Percentiles rank a stretch among this genome's conserved stretches.
These are phyloP conservation scores for Russula sp. DNA, from an alignment of 768 basidiomycete genomes.

Conservation along the genomic window DNA sequence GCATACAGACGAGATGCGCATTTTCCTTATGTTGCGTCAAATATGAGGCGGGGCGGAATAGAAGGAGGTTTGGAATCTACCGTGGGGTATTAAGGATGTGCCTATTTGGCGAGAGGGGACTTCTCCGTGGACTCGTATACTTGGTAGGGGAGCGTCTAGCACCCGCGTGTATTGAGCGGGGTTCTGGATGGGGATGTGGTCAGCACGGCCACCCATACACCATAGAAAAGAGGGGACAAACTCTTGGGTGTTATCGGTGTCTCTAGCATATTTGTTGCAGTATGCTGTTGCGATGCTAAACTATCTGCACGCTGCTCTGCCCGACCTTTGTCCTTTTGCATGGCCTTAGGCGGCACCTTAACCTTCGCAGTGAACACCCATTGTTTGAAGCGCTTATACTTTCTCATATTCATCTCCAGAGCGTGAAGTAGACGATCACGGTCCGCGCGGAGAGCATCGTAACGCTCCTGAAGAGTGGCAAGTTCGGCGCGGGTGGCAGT, in stretches of 20 bases:
- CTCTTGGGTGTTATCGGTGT: constrained; percentile 12
- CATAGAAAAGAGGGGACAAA: background rate
- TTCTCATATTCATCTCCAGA: constrained; percentile 1
- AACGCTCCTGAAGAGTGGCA: constrained; percentile 8
- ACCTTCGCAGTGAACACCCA: constrained; percentile 1
- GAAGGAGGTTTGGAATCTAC: background rate
- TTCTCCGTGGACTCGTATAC: background rate
- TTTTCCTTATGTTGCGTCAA: constrained; percentile 7
- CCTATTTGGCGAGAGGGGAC: background rate
- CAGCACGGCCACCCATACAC: background rate
- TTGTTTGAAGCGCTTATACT: constrained; percentile 18
- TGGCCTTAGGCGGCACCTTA: background rate
- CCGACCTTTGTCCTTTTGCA: background rate
- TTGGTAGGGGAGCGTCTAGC: background rate
- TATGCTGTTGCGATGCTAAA: background rate
- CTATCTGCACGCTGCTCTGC: background rate
- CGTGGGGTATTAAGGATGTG: constrained; percentile 11
- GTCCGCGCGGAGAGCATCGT: constrained; percentile 13
- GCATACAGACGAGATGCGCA: background rate
- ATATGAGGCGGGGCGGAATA: background rate
- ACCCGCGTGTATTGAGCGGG: background rate
- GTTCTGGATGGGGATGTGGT: constrained; percentile 1
- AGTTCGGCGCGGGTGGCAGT: constrained; percentile 8
- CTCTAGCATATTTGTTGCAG: constrained; percentile 9
- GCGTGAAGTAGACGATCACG: constrained; percentile 1